Evolutionary conservation across 306 rosid genomes (phyloP), one percentile per base, ranked within the genome.

Genomic region (Purshia tridentata): DNA sequence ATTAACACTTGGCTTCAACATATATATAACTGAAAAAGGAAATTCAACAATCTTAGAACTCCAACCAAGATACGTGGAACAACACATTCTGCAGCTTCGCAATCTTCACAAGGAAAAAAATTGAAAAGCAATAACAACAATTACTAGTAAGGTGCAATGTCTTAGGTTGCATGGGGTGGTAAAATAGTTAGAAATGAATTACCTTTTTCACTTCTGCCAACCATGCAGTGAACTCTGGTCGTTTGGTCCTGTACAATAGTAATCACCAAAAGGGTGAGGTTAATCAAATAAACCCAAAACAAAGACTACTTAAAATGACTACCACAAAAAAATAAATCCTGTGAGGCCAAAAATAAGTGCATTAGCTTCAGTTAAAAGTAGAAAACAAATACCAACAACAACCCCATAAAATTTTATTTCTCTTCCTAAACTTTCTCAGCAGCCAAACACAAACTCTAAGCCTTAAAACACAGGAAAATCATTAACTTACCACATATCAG

Each of bases 191-290:
- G 69, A 72, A 84, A 75, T 39, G 64, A 77, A 60, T 69, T 65
- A 94, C 99, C 95, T 88, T 88, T 81, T 91, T 94, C 9, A 94
- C 91, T 87, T 94, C 99, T 20, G 85, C 76, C 81, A 94, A 85
- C 99, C 97, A 94, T 44, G 99, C 99, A 80, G 97, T 91, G 84
- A 94, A 94, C 80, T 94, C 96, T 8, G 97, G 99, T 65, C 99
- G 91, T 73, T 94, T 94, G 77, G 65, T 94, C 99, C 99, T 94
- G 80, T 39, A 81, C 70, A 46, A 83, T 47, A 63, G 67, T 61
- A 47, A 77, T 68, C 54, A 74, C 78, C 76, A 63, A 69, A 67
- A 50, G 9, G 9, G 6, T 5, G 46, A 23, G 12, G 15, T 35
- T 57, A 15, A 51, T 64, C 54, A 45, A 15, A 37, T 65, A 14